These are phyloP conservation scores for Gnomoniopsis smithogilvyi DNA, from an alignment of 2,329 filamentous ascomycete species.

Conservation along the genomic window DNA sequence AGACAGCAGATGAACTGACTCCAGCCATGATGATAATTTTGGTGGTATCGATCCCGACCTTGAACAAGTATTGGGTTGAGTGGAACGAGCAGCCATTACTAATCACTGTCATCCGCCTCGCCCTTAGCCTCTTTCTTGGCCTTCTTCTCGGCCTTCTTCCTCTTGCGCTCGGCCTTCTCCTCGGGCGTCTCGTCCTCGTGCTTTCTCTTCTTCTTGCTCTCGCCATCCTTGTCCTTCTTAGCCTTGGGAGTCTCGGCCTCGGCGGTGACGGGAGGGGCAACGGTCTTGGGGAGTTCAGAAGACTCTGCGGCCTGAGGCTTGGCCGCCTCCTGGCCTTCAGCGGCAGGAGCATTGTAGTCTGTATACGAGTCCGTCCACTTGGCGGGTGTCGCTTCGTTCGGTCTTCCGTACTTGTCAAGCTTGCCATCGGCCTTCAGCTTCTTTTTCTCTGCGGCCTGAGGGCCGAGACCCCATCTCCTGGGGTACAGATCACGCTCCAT, in stretches of 20 bases:
- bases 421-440: conserved; percentile 98
- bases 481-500: conserved; percentile 99
- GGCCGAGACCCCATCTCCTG: conserved; percentile 91
- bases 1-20: conserved; percentile 9
- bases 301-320: conserved; percentile 40
- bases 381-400: conserved; percentile 89
- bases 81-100: conserved; percentile 3
- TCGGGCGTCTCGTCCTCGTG: conserved; percentile 73
- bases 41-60: conserved; percentile 5
- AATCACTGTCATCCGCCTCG: conserved; percentile 22
- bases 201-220: conserved; percentile 74
- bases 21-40: conserved; percentile 11
- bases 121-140: conserved; percentile 24
- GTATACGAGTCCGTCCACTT: conserved; percentile 94
- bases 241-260: conserved; percentile 25
- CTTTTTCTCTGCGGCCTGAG: conserved; percentile 95
- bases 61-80: neutral
- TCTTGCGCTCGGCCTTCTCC: conserved; percentile 48
- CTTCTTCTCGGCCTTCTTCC: conserved; percentile 31
- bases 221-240: conserved; percentile 39
- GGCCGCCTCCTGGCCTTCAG: conserved; percentile 36
- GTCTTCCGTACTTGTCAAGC: conserved; percentile 93
- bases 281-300: conserved; percentile 36
- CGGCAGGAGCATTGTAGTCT: conserved; percentile 68
- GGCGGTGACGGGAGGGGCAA: conserved; percentile 31